Conservation (phyloP, 73 alveolate genomes). For the Tetrahymena elliotti region DNA sequence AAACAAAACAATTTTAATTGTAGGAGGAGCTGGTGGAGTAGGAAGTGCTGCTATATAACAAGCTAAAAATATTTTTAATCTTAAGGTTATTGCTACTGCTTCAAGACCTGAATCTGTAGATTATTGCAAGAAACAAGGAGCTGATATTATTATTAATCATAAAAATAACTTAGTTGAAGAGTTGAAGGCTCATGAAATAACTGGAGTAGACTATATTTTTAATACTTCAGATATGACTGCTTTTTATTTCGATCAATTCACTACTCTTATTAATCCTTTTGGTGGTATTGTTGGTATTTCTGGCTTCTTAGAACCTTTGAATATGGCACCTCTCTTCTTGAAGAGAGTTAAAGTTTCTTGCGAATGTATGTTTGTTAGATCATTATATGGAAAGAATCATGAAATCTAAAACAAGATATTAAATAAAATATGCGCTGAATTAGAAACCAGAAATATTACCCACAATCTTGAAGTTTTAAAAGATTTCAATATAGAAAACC, state of each 20-base stretch:
- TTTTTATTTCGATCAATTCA: neutral
- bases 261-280: neutral
- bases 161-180: neutral
- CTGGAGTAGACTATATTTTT: neutral
- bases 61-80: neutral
- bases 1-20: neutral
- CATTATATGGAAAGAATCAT: neutral
- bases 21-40: constrained; percentile 1
- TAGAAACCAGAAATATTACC: neutral
- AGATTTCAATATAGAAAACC: neutral
- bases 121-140: neutral
- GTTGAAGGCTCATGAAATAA: neutral
- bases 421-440: neutral
- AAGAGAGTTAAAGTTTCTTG: neutral
- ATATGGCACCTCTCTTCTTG: neutral
- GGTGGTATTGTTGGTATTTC: neutral
- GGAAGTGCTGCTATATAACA: neutral
- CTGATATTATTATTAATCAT: neutral
- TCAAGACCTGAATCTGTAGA: constrained; percentile 5
- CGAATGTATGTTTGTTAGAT: neutral
- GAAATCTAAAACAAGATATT: neutral
- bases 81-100: neutral
- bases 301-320: neutral
- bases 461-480: neutral
- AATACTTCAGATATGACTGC: neutral